Evolutionary conservation across 164 flowering plant species (phyloP).

Genomic region (Stephania cephalantha): DNA sequence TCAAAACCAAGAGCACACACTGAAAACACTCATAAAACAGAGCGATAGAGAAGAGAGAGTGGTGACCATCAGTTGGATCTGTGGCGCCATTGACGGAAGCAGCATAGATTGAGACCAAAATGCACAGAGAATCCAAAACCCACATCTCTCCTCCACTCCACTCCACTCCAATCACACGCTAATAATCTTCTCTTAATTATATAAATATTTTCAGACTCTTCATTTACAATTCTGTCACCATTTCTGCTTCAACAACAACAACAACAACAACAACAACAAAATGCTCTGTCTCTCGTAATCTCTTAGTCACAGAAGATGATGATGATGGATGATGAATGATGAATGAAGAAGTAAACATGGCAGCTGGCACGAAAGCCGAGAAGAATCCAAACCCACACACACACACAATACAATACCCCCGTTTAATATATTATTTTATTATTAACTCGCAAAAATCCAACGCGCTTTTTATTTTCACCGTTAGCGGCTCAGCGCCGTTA

Average conservation of each 20-base stretch:
- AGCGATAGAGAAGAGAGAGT: not conserved
- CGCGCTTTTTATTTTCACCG: not conserved
- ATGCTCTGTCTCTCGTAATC: not conserved
- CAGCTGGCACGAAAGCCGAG: conserved; percentile 3
- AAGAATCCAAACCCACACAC: conserved; percentile 3
- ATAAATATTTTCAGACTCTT: not conserved
- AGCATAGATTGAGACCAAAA: conserved; percentile 15
- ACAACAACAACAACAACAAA: not conserved
- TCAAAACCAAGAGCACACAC: not conserved
- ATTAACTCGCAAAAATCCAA: not conserved
- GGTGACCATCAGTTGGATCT: conserved; percentile 42
- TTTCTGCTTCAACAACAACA: no score
- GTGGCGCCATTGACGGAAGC: conserved; percentile 36
- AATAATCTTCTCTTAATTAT: not conserved
- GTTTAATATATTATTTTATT: no score
- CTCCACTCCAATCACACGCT: not conserved
- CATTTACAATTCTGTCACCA: not conserved
- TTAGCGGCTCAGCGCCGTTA: no score
- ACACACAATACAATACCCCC: not conserved
- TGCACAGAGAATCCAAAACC: conserved; percentile 25
- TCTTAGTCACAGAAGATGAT: no score
- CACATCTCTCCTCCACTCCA: conserved; percentile 13
- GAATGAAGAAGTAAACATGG: not conserved
- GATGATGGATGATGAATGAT: no score
- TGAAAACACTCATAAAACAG: not conserved